Conservation (phyloP, 2,329 filamentous ascomycete species). For the Pseudogymnoascus sp. region DNA sequence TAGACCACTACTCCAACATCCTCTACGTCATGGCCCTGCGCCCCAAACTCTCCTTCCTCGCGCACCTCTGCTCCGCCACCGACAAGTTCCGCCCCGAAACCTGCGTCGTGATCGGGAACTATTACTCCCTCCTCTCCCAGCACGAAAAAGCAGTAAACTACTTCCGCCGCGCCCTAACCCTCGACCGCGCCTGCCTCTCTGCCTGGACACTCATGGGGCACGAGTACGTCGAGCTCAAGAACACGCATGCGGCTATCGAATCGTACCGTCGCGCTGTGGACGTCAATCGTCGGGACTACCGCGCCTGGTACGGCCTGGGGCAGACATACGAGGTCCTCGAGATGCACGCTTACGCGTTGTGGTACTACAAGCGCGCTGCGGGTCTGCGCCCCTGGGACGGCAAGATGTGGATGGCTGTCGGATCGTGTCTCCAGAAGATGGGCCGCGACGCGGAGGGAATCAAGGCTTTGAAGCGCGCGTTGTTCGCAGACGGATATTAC, state of each 20-base stretch:
- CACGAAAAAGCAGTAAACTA: slow-evolving; percentile 98
- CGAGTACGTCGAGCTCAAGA: slow-evolving; percentile 97
- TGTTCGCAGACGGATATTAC: slow-evolving; percentile 81
- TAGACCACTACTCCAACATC: slow-evolving; percentile 96
- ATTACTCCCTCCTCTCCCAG: slow-evolving; percentile 87
- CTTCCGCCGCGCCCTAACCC: slow-evolving; percentile 82
- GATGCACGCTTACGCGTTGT: slow-evolving; percentile 94
- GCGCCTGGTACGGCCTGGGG: slow-evolving; percentile 94
- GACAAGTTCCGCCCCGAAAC: slow-evolving; percentile 97
- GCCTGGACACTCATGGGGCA: slow-evolving; percentile 99
- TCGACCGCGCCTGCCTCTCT: slow-evolving; percentile 83
- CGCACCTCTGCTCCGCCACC: slow-evolving; percentile 79
- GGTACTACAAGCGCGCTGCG: slow-evolving; percentile 95
- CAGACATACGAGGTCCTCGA: slow-evolving; percentile 97
- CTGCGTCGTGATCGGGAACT: slow-evolving; percentile 94
- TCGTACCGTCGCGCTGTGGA: slow-evolving; percentile 93
- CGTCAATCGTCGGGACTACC: slow-evolving; percentile 90
- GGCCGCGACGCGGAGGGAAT: slow-evolving; percentile 81
- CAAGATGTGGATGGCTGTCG: slow-evolving; percentile 98
- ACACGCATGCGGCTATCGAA: slow-evolving; percentile 95
- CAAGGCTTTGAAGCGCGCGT: slow-evolving; percentile 84
- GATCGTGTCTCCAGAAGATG: slow-evolving; percentile 84
- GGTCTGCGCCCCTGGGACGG: slow-evolving; percentile 90
- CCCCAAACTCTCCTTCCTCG: slow-evolving; percentile 85
- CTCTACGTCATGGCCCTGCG: slow-evolving; percentile 84